Percentiles rank a stretch among this genome's conserved stretches.
Evolutionary conservation across 805 yeast genomes (phyloP).

Genomic region (Saccharomycopsis oosterbeekiorum): DNA sequence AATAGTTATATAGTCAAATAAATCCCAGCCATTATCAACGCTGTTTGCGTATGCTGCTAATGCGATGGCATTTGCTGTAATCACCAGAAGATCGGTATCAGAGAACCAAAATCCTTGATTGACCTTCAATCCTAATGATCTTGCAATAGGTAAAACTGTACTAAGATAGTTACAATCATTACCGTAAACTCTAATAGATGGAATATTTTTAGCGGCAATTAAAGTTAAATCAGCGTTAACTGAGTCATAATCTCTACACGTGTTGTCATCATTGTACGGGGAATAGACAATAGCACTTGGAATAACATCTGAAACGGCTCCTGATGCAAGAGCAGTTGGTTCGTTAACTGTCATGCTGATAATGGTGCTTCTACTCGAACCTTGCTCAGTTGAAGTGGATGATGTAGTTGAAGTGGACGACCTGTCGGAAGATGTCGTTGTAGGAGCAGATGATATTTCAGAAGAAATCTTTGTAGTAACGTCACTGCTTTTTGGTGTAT

Average conservation of each 20-base stretch:
- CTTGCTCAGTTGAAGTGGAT: slow-evolving; percentile 19
- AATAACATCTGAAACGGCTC: slow-evolving; percentile 24
- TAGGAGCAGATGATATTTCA: slow-evolving; percentile 17
- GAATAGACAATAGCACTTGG: slow-evolving; percentile 65
- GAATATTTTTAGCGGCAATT: slow-evolving; percentile 54
- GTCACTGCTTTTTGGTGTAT: slow-evolving; percentile 18
- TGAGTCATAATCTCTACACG: slow-evolving; percentile 51
- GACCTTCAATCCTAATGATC: slow-evolving; percentile 51
- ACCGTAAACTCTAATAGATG: slow-evolving; percentile 68
- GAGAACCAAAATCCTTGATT: slow-evolving; percentile 86
- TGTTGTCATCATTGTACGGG: slow-evolving; percentile 61
- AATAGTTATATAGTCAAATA: slow-evolving; percentile 67
- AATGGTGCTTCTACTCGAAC: slow-evolving; percentile 1
- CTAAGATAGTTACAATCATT: slow-evolving; percentile 70
- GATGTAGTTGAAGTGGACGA: slow-evolving; percentile 19
- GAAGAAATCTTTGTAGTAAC: slow-evolving; percentile 28
- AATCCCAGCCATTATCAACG: slow-evolving; percentile 52
- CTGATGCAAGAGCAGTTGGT: slow-evolving; percentile 18
- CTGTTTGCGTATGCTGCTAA: slow-evolving; percentile 38
- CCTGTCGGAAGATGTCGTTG: too few species aligned
- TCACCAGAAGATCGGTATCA: slow-evolving; percentile 53
- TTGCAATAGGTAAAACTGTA: slow-evolving; percentile 55
- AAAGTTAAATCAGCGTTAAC: slow-evolving; percentile 49
- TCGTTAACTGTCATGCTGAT: slow-evolving; percentile 25
- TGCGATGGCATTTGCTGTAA: slow-evolving; percentile 47